Evolutionary conservation across 495 filamentous ascomycete genomes (phyloP).

Genomic region (Cercophora sp.): DNA sequence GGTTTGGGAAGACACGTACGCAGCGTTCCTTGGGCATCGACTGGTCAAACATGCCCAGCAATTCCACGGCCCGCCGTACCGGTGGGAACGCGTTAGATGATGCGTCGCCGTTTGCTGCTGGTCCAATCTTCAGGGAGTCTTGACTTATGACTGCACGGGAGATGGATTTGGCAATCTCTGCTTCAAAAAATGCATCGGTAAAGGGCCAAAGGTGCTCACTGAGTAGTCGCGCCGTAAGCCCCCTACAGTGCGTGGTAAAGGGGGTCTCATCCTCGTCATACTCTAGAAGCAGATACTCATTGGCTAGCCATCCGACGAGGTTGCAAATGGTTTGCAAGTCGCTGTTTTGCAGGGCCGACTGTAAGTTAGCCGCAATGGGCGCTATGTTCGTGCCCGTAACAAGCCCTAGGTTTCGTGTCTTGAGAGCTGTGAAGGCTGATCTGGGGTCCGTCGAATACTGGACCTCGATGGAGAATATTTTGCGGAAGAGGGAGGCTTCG

Average conservation of each 20-base stretch:
- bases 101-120: constrained; percentile 45
- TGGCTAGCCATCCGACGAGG: constrained; percentile 74
- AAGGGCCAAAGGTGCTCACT: constrained; percentile 51
- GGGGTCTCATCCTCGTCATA: constrained; percentile 70
- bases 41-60: constrained; percentile 76
- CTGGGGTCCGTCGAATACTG: constrained; percentile 39
- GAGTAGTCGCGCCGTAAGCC: constrained; percentile 55
- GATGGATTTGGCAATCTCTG: constrained; percentile 49
- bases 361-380: constrained; percentile 43
- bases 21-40: constrained; percentile 64
- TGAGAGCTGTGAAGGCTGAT: constrained; percentile 41
- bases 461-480: constrained; percentile 47
- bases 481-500: constrained; percentile 43
- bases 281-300: constrained; percentile 69
- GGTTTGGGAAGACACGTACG: constrained; percentile 56
- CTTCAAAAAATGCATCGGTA: constrained; percentile 46
- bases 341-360: constrained; percentile 37
- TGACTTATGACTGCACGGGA: constrained; percentile 38
- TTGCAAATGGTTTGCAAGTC: constrained; percentile 61
- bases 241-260: constrained; percentile 68
- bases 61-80: constrained; percentile 72
- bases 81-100: constrained; percentile 56
- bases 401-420: constrained; percentile 34
- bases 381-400: constrained; percentile 44
- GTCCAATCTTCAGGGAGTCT: constrained; percentile 42